Evolutionary conservation across 371 early-diverging fungal genomes (phyloP).

Genomic region (Phascolomyces articulosus): DNA sequence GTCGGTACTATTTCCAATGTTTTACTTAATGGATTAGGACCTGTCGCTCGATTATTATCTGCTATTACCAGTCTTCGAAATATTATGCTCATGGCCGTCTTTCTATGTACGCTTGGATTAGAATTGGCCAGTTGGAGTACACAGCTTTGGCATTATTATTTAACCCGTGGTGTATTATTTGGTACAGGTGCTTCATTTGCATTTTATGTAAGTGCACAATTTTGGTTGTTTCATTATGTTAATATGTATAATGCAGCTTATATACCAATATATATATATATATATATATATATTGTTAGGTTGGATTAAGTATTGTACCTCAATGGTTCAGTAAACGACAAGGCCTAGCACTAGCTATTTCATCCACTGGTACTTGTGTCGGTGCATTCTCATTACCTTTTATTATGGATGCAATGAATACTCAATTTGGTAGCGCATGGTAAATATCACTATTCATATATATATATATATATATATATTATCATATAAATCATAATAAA

Average conservation of each 20-base stretch:
- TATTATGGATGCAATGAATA: constrained; percentile 54
- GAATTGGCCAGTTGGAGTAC: constrained; percentile 27
- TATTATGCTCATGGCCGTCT: constrained; percentile 9
- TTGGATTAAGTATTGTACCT: constrained; percentile 48
- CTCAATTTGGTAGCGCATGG: constrained; percentile 51
- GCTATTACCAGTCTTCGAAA: constrained; percentile 1
- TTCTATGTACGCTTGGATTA: constrained; percentile 19
- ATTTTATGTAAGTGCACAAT: constrained; percentile 26
- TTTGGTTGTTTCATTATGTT: too few relatives aligned
- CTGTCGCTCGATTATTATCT: constrained; percentile 15
- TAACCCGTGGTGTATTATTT: constrained; percentile 68
- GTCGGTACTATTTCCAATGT: constrained; percentile 24
- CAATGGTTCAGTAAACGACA: constrained; percentile 72
- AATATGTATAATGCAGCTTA: too few relatives aligned
- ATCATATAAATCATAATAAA: background rate
- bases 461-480: background rate
- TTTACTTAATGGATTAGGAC: constrained; percentile 17
- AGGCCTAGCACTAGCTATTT: constrained; percentile 71
- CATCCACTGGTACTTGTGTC: constrained; percentile 70
- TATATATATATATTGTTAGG: too few relatives aligned
- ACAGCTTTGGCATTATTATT: constrained; percentile 57
- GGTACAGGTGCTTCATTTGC: constrained; percentile 58
- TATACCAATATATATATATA: too few relatives aligned
- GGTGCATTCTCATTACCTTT: constrained; percentile 72
- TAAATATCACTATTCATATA: constrained; percentile 8